Base-by-base conservation (phyloP, 73 alveolate species). In the Paramecium primaurelia region DNA sequence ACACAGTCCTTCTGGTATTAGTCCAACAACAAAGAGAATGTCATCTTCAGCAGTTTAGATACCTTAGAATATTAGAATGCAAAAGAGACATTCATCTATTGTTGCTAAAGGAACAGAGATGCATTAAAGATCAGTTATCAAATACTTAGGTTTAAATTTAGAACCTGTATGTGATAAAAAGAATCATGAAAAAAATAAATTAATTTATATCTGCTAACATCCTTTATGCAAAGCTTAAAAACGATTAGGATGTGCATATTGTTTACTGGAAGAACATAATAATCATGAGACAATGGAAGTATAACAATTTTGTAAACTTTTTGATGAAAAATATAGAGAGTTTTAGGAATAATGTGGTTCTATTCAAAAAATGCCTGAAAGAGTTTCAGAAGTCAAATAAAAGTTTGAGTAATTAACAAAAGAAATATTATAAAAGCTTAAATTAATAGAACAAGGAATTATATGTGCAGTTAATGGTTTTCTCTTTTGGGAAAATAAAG, bases 41-140 rank as follows among this genome's bases (percentile, higher is more conserved):
- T 64, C 84, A 28, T 64, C 84, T 64, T 64, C 84, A 11, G 84
- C 49, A 12, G 84, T 64, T 34, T 64, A 28, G 20, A 64, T 64
- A 25, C 45, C 84, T 0, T 64, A 1, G 1, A 64, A 64, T 26
- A 64, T 64, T 7, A 64, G 84, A 64, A 32, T 64, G 84, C 12
- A 28, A 12, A 73, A 73, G 47, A 73, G 87, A 73, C 58, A 73
- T 73, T 73, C 87, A 1, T 73, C 87, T 37, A 73, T 73, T 1
- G 60, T 73, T 5, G 37, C 87, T 38, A 34, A 73, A 73, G 87
- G 58, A 8, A 37, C 87, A 34, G 64, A 80, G 30, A 45, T 80
- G 71, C 91, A 80, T 80, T n/a, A 80, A 44, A 40, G 91, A 40
- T 80, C 91, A 18, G 91, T 80, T 12, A 80, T 80, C 6, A 80